Evolutionary conservation across 352 stramenopile genomes (phyloP).

Genomic region (Phytopythium vexans): DNA sequence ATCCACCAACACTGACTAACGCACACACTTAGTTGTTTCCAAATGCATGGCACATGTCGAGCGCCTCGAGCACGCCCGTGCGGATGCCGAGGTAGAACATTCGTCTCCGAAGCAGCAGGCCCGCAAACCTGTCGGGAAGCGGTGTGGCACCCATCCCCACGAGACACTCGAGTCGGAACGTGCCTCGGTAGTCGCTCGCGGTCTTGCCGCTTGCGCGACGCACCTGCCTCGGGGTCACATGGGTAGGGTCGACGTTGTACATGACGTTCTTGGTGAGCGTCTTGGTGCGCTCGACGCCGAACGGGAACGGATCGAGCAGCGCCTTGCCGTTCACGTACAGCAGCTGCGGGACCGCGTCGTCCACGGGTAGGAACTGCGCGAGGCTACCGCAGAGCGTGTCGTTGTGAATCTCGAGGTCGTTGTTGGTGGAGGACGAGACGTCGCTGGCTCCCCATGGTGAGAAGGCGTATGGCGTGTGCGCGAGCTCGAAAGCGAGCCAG

Average conservation of each 20-base stretch:
- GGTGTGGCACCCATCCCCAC: conserved; percentile 34
- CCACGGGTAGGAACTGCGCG: conserved; percentile 9
- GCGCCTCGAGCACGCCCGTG: conserved; percentile 24
- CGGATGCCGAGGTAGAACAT: conserved; percentile 36
- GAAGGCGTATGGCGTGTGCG: conserved; percentile 10
- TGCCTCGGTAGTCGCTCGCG: conserved; percentile 12
- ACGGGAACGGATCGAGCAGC: conserved; percentile 39
- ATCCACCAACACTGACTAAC: too few relatives aligned
- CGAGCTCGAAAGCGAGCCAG: conserved; percentile 15
- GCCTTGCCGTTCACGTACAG: too few relatives aligned
- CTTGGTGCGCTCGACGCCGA: conserved; percentile 19
- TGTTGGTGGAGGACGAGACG: conserved; percentile 9
- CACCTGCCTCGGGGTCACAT: conserved; percentile 40
- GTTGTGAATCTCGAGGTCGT: conserved; percentile 10
- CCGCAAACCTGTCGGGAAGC: conserved; percentile 25
- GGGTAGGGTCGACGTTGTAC: conserved; percentile 34
- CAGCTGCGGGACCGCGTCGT: too few relatives aligned
- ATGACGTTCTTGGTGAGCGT: conserved; percentile 26
- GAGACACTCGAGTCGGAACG: conserved; percentile 35
- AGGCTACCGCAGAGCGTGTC: conserved; percentile 16
- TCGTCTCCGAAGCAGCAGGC: conserved; percentile 27
- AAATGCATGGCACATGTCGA: conserved; percentile 21
- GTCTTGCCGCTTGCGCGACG: conserved; percentile 14
- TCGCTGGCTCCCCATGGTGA: conserved; percentile 12
- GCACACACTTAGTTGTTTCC: background rate